Percentiles rank a stretch among this genome's conserved stretches.
Evolutionary conservation across 345 rosid species (phyloP).

Genomic region (Gossypium ekmanianum): DNA sequence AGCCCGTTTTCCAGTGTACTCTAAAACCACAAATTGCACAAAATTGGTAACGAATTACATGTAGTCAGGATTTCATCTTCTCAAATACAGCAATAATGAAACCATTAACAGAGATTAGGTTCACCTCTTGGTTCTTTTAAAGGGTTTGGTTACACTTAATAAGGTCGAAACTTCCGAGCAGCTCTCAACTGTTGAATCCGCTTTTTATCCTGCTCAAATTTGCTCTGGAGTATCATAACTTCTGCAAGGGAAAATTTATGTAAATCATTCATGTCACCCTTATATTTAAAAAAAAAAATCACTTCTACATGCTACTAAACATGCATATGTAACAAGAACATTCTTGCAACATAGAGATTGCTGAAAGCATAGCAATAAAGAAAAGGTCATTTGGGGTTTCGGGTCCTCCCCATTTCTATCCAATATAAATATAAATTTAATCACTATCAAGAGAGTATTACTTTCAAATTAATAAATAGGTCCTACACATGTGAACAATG

Average conservation of each 20-base stretch:
- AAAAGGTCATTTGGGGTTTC: neutral
- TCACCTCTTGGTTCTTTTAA: neutral
- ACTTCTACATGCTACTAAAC: neutral
- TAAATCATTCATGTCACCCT: neutral
- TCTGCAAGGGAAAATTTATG: constrained; percentile 42
- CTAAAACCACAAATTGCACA: neutral
- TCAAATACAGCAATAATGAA: neutral
- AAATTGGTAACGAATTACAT: neutral
- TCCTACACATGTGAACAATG: too few relatives aligned
- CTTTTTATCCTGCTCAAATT: constrained; percentile 88
- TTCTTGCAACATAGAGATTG: neutral
- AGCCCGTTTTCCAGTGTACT: neutral
- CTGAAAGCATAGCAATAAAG: neutral
- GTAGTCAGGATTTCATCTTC: neutral
- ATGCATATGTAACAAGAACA: neutral
- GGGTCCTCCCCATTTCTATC: neutral
- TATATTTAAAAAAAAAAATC: neutral
- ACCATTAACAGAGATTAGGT: neutral
- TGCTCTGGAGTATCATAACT: constrained; percentile 66
- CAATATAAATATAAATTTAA: neutral
- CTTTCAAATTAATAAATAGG: too few relatives aligned
- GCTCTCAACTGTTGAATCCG: constrained; percentile 87
- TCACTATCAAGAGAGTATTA: too few relatives aligned
- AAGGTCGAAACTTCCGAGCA: constrained; percentile 86
- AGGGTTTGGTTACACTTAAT: constrained; percentile 24